Percentiles rank a stretch among this genome's conserved stretches.
These are phyloP conservation scores for Mrakia frigida DNA, from an alignment of 768 basidiomycete genomes.

Conservation along the genomic window DNA sequence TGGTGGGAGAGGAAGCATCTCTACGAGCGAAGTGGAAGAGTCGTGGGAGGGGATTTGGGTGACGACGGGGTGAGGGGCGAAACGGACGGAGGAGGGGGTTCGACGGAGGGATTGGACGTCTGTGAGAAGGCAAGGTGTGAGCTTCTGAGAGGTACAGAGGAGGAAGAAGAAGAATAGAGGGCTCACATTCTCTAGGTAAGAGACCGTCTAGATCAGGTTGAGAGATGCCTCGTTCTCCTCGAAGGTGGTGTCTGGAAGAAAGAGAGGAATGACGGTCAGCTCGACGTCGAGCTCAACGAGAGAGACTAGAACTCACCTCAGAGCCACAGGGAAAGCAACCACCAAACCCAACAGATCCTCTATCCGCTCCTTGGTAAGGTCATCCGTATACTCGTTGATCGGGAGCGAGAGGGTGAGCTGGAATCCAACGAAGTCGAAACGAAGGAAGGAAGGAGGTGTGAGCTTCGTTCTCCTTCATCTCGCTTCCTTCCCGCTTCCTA, in stretches of 20 bases:
- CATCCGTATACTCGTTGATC: neutral
- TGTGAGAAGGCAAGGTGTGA: neutral
- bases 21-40: slow-evolving; percentile 25
- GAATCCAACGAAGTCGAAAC: too few species aligned
- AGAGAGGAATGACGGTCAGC: neutral
- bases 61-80: slow-evolving; percentile 17
- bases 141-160: neutral
- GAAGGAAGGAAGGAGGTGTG: neutral
- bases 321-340: slow-evolving; percentile 18
- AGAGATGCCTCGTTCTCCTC: slow-evolving; percentile 23
- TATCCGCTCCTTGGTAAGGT: neutral
- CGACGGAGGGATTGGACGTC: slow-evolving; percentile 28
- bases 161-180: neutral
- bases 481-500: neutral
- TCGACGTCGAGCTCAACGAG: neutral
- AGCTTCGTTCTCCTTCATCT: neutral
- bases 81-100: slow-evolving; percentile 22
- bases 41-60: slow-evolving; percentile 18
- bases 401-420: slow-evolving; percentile 20
- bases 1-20: slow-evolving; percentile 14
- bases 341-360: slow-evolving; percentile 20
- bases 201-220: slow-evolving; percentile 27
- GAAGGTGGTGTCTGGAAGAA: slow-evolving; percentile 22
- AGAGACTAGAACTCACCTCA: neutral
- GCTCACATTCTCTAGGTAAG: slow-evolving; percentile 22